These are phyloP conservation scores for Starmerella davenportii DNA, from an alignment of 805 yeast species.

Conservation along the genomic window DNA sequence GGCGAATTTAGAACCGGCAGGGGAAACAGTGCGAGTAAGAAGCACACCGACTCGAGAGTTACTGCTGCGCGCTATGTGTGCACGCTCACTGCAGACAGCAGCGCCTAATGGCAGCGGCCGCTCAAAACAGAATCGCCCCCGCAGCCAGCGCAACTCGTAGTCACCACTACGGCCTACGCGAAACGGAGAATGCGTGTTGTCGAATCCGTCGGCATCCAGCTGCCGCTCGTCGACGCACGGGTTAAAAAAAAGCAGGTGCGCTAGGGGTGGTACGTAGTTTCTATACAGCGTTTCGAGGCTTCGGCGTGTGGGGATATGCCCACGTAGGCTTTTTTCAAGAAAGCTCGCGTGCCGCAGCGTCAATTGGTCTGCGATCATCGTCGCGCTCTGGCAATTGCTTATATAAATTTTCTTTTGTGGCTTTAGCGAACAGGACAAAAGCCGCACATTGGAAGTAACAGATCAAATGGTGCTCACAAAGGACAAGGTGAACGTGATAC, in stretches of 20 bases:
- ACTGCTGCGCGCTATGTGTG: no score
- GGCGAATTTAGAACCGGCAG: no score
- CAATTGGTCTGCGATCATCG: no score
- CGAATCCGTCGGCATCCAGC: conserved; percentile 63
- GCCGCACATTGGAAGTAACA: no score
- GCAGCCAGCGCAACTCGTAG: conserved; percentile 59
- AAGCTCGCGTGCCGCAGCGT: conserved; percentile 13
- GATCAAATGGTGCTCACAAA: conserved; percentile 16
- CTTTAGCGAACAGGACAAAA: no score
- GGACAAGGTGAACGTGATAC: conserved; percentile 28
- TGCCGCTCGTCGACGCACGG: conserved; percentile 32
- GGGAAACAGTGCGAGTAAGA: no score
- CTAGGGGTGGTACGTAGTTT: conserved; percentile 27
- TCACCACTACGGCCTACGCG: conserved; percentile 12
- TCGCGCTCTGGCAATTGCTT: no score
- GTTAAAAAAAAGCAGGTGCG: conserved; percentile 50
- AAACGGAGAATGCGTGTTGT: conserved; percentile 52
- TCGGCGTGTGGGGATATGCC: conserved; percentile 13
- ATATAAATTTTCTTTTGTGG: no score
- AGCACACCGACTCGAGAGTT: no score
- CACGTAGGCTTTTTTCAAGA: conserved; percentile 19
- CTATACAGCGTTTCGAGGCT: not conserved
- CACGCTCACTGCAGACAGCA: not conserved
- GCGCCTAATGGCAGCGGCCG: not conserved
- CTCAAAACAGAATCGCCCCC: conserved; percentile 30